A percentile compares a stretch with the other conserved stretches of the same genome.
These are phyloP conservation scores for Rubus parviflorus DNA, from an alignment of 306 rosid species.

Conservation along the genomic window DNA sequence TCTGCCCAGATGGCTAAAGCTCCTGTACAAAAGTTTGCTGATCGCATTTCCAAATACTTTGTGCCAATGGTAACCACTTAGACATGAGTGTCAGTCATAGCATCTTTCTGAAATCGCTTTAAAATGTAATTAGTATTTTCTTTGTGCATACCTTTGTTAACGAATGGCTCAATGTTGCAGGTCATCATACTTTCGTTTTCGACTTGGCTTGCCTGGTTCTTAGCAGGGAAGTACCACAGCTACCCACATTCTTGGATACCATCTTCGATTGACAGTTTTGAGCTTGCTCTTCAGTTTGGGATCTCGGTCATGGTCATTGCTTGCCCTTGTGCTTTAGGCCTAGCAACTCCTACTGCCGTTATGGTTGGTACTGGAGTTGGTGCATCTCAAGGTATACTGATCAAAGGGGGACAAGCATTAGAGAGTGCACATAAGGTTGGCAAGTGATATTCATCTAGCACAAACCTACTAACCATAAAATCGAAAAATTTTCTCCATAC, in stretches of 20 bases:
- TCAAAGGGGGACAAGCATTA: conserved; percentile 89
- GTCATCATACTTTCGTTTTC: conserved; percentile 63
- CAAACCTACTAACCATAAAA: neutral
- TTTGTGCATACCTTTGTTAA: neutral
- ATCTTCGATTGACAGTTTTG: conserved; percentile 65
- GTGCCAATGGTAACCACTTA: conserved; percentile 61
- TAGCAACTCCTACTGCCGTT: conserved; percentile 89
- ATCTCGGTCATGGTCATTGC: conserved; percentile 94
- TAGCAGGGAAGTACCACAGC: conserved; percentile 58
- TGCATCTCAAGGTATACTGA: conserved; percentile 83
- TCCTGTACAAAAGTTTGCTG: conserved; percentile 84
- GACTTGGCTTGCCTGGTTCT: conserved; percentile 76
- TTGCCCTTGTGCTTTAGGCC: conserved; percentile 93
- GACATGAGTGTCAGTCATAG: neutral
- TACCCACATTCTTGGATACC: conserved; percentile 84
- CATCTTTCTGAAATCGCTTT: neutral
- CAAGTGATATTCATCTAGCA: conserved; percentile 5
- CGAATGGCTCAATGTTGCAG: conserved; percentile 29
- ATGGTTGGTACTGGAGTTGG: conserved; percentile 97
- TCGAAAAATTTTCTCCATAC: neutral
- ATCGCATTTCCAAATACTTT: conserved; percentile 72
- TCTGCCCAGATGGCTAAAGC: conserved; percentile 95
- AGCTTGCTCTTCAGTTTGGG: conserved; percentile 89
- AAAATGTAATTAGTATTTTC: neutral
- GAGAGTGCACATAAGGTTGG: conserved; percentile 81